Percentiles rank a stretch among this genome's conserved stretches.
phyloP scores from a whole-genome alignment of 1,284 basidiomycete genomes.

The Leucoagaricus sp. region DNA sequence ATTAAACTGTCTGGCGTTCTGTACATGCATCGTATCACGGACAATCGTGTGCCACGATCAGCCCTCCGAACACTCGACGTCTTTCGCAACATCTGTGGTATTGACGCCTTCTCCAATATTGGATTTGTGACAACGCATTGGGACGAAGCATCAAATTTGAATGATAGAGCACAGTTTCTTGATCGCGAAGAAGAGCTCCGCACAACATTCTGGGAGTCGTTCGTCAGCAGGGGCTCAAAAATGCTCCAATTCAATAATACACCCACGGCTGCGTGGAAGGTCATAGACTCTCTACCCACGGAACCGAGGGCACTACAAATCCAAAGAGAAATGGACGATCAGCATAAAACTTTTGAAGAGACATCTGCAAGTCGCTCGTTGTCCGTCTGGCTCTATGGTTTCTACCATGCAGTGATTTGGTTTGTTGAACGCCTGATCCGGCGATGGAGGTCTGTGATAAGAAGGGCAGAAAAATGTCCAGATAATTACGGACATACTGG shows the following conservation, averaged over 20 bases:
- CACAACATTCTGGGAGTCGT: background rate
- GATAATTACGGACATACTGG: no score
- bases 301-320: background rate
- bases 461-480: no score
- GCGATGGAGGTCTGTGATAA: no score
- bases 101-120: slow-evolving; percentile 22
- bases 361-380: background rate
- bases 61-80: slow-evolving; percentile 22
- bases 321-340: background rate
- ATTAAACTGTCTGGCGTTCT: slow-evolving; percentile 27
- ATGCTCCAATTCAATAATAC: background rate
- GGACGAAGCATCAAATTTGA: slow-evolving; percentile 19
- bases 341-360: background rate
- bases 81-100: slow-evolving; percentile 29
- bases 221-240: slow-evolving; percentile 2
- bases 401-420: background rate
- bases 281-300: background rate
- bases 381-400: background rate
- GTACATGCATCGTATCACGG: slow-evolving; percentile 26
- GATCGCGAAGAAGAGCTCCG: slow-evolving; percentile 4
- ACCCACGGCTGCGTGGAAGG: background rate
- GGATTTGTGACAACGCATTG: slow-evolving; percentile 31
- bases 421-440: no score
- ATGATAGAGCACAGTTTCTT: no score
- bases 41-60: slow-evolving; percentile 21